Conservation (phyloP, 768 basidiomycete genomes). For the Paxillus rubicundulus region DNA sequence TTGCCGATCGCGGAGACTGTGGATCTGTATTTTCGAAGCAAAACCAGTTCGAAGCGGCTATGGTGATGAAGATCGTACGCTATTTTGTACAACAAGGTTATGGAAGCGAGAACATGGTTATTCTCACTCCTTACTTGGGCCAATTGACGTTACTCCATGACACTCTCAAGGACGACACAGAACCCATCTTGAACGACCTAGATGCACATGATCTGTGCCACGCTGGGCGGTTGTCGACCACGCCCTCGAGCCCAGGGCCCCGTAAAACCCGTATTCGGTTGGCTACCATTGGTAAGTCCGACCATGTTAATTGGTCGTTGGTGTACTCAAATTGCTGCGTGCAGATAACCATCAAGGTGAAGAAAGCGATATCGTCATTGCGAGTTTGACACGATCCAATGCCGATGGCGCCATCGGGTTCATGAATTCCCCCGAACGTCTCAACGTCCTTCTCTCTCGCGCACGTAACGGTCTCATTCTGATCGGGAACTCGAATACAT, state of each 20-base stretch:
- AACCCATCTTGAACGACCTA: constrained; percentile 61
- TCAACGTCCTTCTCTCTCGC: constrained; percentile 70
- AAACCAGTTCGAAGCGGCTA: constrained; percentile 56
- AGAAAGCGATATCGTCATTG: constrained; percentile 66
- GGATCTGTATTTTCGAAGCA: constrained; percentile 55
- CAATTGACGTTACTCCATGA: constrained; percentile 54
- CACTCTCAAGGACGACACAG: constrained; percentile 43
- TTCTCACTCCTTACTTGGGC: constrained; percentile 69
- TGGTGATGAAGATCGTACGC: constrained; percentile 63
- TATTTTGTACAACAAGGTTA: constrained; percentile 72
- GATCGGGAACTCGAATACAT: constrained; percentile 63
- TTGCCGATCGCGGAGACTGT: constrained; percentile 47
- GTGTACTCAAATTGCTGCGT: neutral
- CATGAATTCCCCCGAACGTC: constrained; percentile 65
- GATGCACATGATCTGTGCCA: constrained; percentile 56
- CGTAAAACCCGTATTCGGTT: constrained; percentile 50
- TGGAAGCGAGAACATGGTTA: constrained; percentile 53
- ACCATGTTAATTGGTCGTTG: neutral
- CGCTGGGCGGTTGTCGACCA: constrained; percentile 49
- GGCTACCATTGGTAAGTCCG: constrained; percentile 58
- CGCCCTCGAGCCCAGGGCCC: constrained; percentile 31
- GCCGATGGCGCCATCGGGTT: constrained; percentile 57
- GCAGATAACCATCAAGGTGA: constrained; percentile 78
- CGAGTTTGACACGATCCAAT: constrained; percentile 62
- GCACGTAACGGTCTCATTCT: constrained; percentile 64